phyloP scores from a whole-genome alignment of 768 basidiomycete species.

The Kwoniella newhampshirensis region DNA sequence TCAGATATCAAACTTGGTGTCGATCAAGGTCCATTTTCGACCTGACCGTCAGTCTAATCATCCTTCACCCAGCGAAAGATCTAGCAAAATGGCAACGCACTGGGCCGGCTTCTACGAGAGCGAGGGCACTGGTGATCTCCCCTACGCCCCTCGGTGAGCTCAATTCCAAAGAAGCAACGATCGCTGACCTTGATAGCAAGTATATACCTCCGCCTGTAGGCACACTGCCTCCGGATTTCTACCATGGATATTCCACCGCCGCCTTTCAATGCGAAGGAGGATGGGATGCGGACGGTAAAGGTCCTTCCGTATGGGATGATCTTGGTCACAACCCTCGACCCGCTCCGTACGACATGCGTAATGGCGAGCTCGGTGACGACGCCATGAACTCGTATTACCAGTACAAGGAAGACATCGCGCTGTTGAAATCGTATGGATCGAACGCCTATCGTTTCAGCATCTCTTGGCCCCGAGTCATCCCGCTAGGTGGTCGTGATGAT shows the following conservation, averaged over 20 bases:
- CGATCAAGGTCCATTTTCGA: no score
- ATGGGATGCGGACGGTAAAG: constrained; percentile 31
- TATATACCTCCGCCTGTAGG: no score
- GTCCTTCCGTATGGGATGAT: constrained; percentile 23
- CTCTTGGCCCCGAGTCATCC: constrained; percentile 37
- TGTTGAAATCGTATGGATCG: constrained; percentile 38
- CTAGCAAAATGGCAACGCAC: no score
- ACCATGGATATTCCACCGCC: constrained; percentile 30
- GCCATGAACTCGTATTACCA: constrained; percentile 34
- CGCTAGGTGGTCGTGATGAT: constrained; percentile 32
- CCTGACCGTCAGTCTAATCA: no score
- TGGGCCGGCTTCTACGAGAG: no score
- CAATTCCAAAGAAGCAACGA: no score
- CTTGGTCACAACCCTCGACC: no score
- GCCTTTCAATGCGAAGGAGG: constrained; percentile 35
- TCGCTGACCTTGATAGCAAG: no score
- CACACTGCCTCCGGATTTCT: constrained; percentile 24
- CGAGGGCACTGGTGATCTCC: no score
- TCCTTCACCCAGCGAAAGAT: no score
- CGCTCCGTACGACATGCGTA: constrained; percentile 26
- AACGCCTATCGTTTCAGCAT: constrained; percentile 39
- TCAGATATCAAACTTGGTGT: no score
- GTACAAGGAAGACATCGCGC: constrained; percentile 39
- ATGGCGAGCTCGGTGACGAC: constrained; percentile 33
- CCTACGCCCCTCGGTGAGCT: no score